Percentiles rank a stretch among this genome's conserved stretches.
Conservation (phyloP, 1,284 basidiomycete species). For the Ceratobasidium sp. region DNA sequence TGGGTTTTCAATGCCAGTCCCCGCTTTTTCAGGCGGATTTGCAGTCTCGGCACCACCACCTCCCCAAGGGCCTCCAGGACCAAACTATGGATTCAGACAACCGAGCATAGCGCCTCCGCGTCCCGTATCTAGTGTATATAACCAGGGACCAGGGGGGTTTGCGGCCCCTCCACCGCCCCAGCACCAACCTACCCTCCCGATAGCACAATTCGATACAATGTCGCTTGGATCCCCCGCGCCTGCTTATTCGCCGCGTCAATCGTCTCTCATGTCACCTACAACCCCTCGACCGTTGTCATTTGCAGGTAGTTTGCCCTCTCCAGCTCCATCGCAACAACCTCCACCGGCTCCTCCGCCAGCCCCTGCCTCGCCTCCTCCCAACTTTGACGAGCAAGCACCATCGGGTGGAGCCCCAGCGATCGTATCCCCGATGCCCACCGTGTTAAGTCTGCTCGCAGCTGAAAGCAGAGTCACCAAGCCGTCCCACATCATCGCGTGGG, state of each 20-base stretch:
- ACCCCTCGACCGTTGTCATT: constrained; percentile 32
- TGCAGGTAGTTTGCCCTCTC: neutral
- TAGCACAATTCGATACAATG: constrained; percentile 39
- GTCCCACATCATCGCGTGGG: constrained; percentile 76
- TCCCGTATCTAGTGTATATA: constrained; percentile 14
- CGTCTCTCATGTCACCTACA: constrained; percentile 11
- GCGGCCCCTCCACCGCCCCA: constrained; percentile 24
- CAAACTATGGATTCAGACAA: constrained; percentile 19
- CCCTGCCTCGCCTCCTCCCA: constrained; percentile 23
- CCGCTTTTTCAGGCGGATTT: constrained; percentile 30
- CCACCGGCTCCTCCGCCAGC: constrained; percentile 11
- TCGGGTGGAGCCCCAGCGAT: constrained; percentile 29
- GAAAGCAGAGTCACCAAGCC: constrained; percentile 70
- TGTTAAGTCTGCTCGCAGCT: constrained; percentile 65
- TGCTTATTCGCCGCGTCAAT: constrained; percentile 30
- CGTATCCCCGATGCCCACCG: constrained; percentile 67
- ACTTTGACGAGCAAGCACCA: constrained; percentile 31
- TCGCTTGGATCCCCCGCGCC: neutral
- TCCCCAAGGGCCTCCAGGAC: neutral
- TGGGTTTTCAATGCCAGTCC: constrained; percentile 37
- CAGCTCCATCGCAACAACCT: neutral
- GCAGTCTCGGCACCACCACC: neutral
- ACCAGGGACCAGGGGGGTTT: constrained; percentile 23
- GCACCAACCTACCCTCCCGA: constrained; percentile 28
- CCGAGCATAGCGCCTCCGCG: constrained; percentile 20